These are phyloP conservation scores for Tympanopsis confertula DNA, from an alignment of 2,329 filamentous ascomycete genomes.

Conservation along the genomic window DNA sequence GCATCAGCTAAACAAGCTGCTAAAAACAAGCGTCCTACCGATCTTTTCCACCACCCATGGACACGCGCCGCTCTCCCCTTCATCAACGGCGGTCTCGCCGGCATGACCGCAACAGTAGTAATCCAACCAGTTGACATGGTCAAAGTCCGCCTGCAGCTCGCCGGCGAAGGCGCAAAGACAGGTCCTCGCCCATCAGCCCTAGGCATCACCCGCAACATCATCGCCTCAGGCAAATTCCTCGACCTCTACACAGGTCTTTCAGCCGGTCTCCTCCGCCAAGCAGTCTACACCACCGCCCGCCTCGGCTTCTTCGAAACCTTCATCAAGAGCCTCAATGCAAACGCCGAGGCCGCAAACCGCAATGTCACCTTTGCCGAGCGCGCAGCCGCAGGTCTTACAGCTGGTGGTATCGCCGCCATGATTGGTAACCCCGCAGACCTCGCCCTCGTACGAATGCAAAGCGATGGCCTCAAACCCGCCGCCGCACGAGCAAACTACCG, in stretches of 20 bases:
- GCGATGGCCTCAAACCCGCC: conserved; percentile 12
- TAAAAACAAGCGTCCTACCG: background rate
- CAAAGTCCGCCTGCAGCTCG: conserved; percentile 61
- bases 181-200: conserved; percentile 45
- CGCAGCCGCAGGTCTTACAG: conserved; percentile 50
- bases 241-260: conserved; percentile 61
- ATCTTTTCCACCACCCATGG: background rate
- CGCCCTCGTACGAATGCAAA: conserved; percentile 13
- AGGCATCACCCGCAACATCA: conserved; percentile 47
- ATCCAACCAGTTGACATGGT: conserved; percentile 66
- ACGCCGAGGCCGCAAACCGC: conserved; percentile 38
- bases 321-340: conserved; percentile 39
- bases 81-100: conserved; percentile 53
- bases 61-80: conserved; percentile 30
- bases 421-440: conserved; percentile 31
- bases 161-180: conserved; percentile 44
- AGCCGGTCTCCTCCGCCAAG: conserved; percentile 55
- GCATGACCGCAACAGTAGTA: conserved; percentile 54
- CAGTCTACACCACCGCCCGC: conserved; percentile 61
- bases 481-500: conserved; percentile 6
- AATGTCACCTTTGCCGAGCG: conserved; percentile 55
- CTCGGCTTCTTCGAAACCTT: conserved; percentile 65
- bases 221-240: conserved; percentile 49
- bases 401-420: conserved; percentile 57
- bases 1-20: too few species aligned